Conservation (phyloP, 2,329 filamentous ascomycete species). For the Emericellopsis atlantica region DNA sequence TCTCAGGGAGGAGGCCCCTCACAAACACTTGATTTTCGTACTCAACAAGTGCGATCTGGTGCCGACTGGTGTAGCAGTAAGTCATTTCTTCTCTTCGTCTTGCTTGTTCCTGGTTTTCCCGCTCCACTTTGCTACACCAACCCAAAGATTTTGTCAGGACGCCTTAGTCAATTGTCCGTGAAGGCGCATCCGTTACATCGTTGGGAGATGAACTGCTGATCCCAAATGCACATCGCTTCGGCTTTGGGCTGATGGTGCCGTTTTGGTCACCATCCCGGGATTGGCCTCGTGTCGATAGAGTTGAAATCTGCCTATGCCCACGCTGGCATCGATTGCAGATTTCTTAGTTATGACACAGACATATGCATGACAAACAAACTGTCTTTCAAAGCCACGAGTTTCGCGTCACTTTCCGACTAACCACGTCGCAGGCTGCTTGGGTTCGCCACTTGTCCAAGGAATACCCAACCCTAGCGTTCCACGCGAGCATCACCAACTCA, state of each 20-base stretch:
- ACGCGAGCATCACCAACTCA: constrained; percentile 86
- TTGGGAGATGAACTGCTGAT: constrained; percentile 75
- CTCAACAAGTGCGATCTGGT: constrained; percentile 58
- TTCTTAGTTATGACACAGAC: constrained; percentile 99
- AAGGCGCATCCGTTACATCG: constrained; percentile 96
- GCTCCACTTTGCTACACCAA: constrained; percentile 18
- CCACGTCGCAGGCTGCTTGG: constrained; percentile 66
- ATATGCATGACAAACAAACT: constrained; percentile 7
- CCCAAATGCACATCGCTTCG: constrained; percentile 20
- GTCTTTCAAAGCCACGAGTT: constrained; percentile 8
- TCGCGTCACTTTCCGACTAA: constrained; percentile 5
- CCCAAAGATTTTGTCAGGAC: constrained; percentile 81
- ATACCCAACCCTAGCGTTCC: constrained; percentile 88
- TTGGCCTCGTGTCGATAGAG: constrained; percentile 82
- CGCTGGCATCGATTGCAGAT: constrained; percentile 51
- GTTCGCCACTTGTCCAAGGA: constrained; percentile 80
- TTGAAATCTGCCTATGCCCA: constrained; percentile 73
- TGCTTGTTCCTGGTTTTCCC: constrained; percentile 5
- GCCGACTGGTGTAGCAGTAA: constrained; percentile 87
- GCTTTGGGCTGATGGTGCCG: constrained; percentile 60
- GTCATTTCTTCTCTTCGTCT: constrained; percentile 26
- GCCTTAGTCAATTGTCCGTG: constrained; percentile 50
- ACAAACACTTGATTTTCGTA: constrained; percentile 66
- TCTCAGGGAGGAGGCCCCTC: constrained; percentile 80
- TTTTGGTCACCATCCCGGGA: constrained; percentile 78